Evolutionary conservation across 2,329 filamentous ascomycete genomes (phyloP).

Genomic region (Fusarium sp.): DNA sequence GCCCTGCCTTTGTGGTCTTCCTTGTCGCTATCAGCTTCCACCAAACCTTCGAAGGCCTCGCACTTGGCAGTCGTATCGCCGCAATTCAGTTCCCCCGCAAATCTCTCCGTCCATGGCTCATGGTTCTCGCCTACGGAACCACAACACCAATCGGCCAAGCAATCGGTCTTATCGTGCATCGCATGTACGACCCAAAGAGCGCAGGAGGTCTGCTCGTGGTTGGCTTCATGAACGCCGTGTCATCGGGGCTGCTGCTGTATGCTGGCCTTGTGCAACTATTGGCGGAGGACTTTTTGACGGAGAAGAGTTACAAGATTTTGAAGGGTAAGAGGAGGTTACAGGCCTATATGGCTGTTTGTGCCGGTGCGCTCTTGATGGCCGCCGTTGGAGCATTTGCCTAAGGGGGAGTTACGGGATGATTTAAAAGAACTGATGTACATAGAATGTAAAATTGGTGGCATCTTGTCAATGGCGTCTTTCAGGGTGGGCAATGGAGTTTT

Average conservation of each 20-base stretch:
- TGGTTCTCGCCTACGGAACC: conserved; percentile 79
- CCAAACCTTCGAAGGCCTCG: conserved; percentile 89
- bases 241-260: conserved; percentile 81
- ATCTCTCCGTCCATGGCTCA: conserved; percentile 82
- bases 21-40: conserved; percentile 84
- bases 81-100: conserved; percentile 79
- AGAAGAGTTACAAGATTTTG: conserved; percentile 76
- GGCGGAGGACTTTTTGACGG: conserved; percentile 83
- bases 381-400: conserved; percentile 77
- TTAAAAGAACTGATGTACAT: conserved; percentile 22
- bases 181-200: conserved; percentile 81
- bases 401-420: background rate
- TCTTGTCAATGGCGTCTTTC: conserved; percentile 18
- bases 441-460: conserved; percentile 16
- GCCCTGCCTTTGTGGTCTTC: conserved; percentile 81
- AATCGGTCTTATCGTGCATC: conserved; percentile 80
- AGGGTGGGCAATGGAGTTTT: background rate
- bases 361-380: conserved; percentile 75
- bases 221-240: conserved; percentile 88
- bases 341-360: conserved; percentile 71
- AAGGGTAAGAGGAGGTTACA: conserved; percentile 68
- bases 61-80: conserved; percentile 84
- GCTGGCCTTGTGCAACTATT: conserved; percentile 85
- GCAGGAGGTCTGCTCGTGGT: conserved; percentile 82
- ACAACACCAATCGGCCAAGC: conserved; percentile 87